Base-by-base conservation (phyloP, 352 stramenopile genomes). In the Plasmopara muralis region DNA sequence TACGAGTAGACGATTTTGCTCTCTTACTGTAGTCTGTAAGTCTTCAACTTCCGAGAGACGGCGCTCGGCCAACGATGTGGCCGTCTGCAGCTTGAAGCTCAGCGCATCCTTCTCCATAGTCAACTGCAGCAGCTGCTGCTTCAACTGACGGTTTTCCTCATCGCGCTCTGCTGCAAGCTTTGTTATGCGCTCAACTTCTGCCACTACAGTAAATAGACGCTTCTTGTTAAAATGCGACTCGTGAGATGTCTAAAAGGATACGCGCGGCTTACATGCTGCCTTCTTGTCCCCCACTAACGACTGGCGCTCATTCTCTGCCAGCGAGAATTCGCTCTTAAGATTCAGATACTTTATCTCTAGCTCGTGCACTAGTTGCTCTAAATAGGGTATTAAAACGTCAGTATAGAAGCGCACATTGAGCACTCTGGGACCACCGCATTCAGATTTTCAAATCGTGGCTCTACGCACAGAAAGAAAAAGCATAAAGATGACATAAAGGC, bases 351-450 rank as follows among this genome's bases (percentile, higher is more conserved):
- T 89, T 29, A 71, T 72, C 55, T 91, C 81, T 31, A 89, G 57
- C 43, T 91, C 81, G 49, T 91, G 81, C 25, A 89, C 57, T 47
- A 89, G 51, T 84, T 91, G 77, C 47, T 89, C 78, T 89, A 13
- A 31, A 49, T 47, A 54, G 48, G 33, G 14, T 25, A 16, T 54
- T 43, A 46, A 52, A 64, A 34, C 15, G 43, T 62, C 1, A 68
- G 50, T 56, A 47, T 2, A 40, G 30, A 57, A 34, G n/a, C 10
- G 39, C 13, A 33, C 50, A 18, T 13, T 9, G 38, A 55, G 39
- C 25, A 18, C 44, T 13, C 14, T 30, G 13, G 9, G 40, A 55
- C 20, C 6, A 46, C 33, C 31, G 38, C 43, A 45, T 53, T 20
- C 4, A 12, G 12, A 14, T 31, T n/a, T 10, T 13, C 9, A 7